Evolutionary conservation across 73 alveolate species (phyloP), one percentile per base, ranked within the genome.

Genomic region (Paramecium caudatum): DNA sequence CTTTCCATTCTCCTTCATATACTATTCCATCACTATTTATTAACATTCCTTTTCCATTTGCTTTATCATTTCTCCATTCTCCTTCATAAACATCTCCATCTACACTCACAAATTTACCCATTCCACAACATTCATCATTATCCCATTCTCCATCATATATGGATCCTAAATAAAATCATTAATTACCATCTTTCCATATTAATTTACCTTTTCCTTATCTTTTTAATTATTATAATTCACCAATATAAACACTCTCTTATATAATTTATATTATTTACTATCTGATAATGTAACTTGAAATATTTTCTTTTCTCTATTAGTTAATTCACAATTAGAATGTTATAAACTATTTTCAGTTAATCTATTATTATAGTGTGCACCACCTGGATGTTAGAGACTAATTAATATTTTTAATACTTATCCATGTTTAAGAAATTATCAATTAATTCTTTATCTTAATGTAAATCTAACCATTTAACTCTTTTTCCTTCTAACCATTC

Each of bases 91-190:
- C 82, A 80, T 43, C 90, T 37, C 93, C 93, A 16, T 82, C 84
- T 34, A 33, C 30, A 37, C 47, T 34, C 17, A 68, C 34, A 37
- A 32, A 68, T 68, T 49, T 68, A 23, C 97, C 97, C 15, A 37
- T 55, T 7, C 97, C 97, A 61, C 93, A 92, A 93, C 94, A 85
- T 90, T 90, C 61, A 63, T 95, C 98, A 39, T 95, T 82, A 45
- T 86, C 62, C 98, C 98, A 95, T 50, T 94, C 97, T 39, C 99
- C 99, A 39, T 91, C 97, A 82, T 95, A 95, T 6, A 81, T 94
- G 43, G 96, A 68, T 3, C 92, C 92, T 55, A 55, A 23, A 3
- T 49, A 21, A 49, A 16, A 15, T 21, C 5, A 21, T 1, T 13
- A 8, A 8, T 17, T 94, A 25, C 97, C 97, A 92, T 94, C 97